Conservation (phyloP, 1,284 basidiomycete species). For the Leccinum ponderosum region DNA sequence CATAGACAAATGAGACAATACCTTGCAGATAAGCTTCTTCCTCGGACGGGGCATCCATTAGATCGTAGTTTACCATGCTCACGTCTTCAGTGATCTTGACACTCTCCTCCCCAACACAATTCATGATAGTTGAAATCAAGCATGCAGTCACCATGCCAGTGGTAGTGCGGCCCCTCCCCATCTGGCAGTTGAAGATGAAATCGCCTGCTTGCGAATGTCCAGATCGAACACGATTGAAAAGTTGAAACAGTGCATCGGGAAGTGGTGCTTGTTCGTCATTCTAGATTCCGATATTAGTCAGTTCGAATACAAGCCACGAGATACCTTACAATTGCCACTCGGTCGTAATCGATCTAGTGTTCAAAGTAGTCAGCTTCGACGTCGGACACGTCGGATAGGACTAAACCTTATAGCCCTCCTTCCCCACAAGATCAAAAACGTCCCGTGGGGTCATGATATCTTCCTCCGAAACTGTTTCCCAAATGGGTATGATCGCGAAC, state of each 20-base stretch:
- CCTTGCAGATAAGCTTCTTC: conserved; percentile 87
- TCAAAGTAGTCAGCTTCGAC: conserved; percentile 10
- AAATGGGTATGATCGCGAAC: conserved; percentile 86
- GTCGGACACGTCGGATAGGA: not conserved
- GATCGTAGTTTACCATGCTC: conserved; percentile 52
- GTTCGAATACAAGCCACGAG: not conserved
- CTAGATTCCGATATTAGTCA: conserved; percentile 41
- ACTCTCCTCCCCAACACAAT: conserved; percentile 51
- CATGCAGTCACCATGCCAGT: conserved; percentile 94
- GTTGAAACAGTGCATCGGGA: conserved; percentile 78
- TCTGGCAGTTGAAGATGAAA: conserved; percentile 88
- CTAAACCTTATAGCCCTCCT: conserved; percentile 73
- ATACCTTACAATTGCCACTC: conserved; percentile 76
- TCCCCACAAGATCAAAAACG: conserved; percentile 71
- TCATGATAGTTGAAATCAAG: conserved; percentile 79
- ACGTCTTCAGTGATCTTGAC: conserved; percentile 44
- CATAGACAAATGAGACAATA: conserved; percentile 25
- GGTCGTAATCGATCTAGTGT: conserved; percentile 82
- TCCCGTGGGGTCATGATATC: conserved; percentile 96
- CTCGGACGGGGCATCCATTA: conserved; percentile 78
- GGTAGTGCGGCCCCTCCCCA: conserved; percentile 81
- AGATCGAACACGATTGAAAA: conserved; percentile 71
- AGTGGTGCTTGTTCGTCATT: conserved; percentile 96
- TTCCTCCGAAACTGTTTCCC: conserved; percentile 82
- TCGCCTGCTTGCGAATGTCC: conserved; percentile 70